Evolutionary conservation across 1,284 basidiomycete genomes (phyloP), one percentile per base, ranked within the genome.

Genomic region (Hemileia vastatrix): DNA sequence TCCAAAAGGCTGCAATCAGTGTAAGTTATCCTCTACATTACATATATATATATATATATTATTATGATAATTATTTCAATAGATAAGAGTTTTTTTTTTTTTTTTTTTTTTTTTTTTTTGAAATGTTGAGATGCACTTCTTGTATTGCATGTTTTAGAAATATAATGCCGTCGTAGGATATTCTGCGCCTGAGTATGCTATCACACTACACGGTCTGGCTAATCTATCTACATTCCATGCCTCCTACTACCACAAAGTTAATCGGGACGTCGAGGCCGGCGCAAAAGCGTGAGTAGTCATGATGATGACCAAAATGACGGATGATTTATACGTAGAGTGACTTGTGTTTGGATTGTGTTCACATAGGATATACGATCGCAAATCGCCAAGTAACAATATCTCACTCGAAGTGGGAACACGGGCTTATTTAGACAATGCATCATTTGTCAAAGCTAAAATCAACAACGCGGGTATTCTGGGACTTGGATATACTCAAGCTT

Each of bases 221-320:
- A 97, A 96, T 84, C 80, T 96, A 77, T 88, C 86, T 75, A 86
- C 86, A 74, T 97, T 92, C 83, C 83, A 87, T 66, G 95, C 94
- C 71, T 90, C 87, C 78, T 98, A 97, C 84, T 98, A 97, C 83
- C 95, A 99, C 85, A 88, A 88, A 72, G 93, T 98, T 76, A 88
- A 83, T 78, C 77, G 79, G 71, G 93, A 97, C 76, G 91, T 96
- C 66, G 94, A 99, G 82, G 95, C 92, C 68, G 93, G 92, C 77
- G 94, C 93, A 72, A 93, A 93, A 83, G 91, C 52, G 57, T 65
- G n/a, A 66, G 44, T n/a, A n/a, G n/a, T 53, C 55, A 36, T 23
- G 19, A 45, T 13, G 19, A 19, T 27, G 6, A 61, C 48, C 18
- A 18, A 44, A n/a, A 52, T 36, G 5, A n/a, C 21, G 6, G 31